These are phyloP conservation scores for Diaporthe amygdali DNA, from an alignment of 2,329 filamentous ascomycete species.

Conservation along the genomic window DNA sequence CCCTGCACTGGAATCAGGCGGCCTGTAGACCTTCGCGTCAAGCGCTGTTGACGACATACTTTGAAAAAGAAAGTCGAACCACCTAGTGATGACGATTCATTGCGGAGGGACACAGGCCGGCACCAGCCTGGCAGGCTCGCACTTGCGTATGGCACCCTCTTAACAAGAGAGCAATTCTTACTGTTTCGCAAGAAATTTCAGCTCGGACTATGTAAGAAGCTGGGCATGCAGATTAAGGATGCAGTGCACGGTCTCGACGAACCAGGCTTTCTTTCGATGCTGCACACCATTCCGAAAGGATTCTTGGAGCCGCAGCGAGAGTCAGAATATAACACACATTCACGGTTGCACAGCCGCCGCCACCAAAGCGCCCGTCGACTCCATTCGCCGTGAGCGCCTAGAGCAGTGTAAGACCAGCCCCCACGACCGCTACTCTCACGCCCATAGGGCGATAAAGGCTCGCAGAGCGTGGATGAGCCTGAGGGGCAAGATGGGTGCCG, in stretches of 20 bases:
- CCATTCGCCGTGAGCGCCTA: not conserved
- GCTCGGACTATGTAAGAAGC: not conserved
- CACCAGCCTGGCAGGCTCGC: too few relatives aligned
- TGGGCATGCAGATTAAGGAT: not conserved
- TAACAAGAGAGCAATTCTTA: not conserved
- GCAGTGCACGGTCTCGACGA: not conserved
- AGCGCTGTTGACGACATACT: not conserved
- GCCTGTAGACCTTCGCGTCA: not conserved
- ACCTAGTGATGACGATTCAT: not conserved
- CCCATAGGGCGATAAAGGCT: too few relatives aligned
- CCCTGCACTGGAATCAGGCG: not conserved
- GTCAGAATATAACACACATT: not conserved
- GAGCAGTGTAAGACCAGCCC: not conserved
- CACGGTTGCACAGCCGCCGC: not conserved
- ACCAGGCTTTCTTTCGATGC: not conserved
- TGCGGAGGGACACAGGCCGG: not conserved
- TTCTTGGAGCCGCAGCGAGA: not conserved
- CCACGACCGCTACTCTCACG: not conserved
- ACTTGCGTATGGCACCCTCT: not conserved
- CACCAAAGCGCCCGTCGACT: not conserved
- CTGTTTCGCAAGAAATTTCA: not conserved
- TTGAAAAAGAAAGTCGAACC: not conserved
- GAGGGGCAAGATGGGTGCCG: too few relatives aligned
- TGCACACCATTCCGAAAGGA: not conserved
- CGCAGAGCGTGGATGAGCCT: too few relatives aligned